Evolutionary conservation across 2,329 filamentous ascomycete species (phyloP).

Genomic region (Aspergillus sp.): DNA sequence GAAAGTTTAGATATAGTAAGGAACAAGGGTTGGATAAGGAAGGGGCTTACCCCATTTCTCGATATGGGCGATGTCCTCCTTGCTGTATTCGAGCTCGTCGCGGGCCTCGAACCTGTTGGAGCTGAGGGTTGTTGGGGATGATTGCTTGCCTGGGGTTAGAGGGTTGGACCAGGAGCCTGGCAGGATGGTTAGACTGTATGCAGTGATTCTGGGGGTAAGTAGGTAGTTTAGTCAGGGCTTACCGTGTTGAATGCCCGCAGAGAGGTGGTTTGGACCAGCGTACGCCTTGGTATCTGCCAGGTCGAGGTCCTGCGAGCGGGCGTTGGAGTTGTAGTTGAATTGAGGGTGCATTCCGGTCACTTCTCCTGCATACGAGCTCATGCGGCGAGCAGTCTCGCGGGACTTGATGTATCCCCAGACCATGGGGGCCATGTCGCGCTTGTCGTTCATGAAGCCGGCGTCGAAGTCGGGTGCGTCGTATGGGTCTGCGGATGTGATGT

Average conservation of each 20-base stretch:
- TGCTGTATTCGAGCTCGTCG: slow-evolving; percentile 66
- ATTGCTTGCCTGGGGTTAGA: slow-evolving; percentile 54
- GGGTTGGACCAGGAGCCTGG: slow-evolving; percentile 62
- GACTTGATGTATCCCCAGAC: slow-evolving; percentile 84
- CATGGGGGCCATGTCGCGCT: slow-evolving; percentile 80
- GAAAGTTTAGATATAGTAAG: too few relatives aligned
- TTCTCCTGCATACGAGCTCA: slow-evolving; percentile 76
- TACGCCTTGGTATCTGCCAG: slow-evolving; percentile 73
- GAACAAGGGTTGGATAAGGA: background rate
- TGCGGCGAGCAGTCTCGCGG: slow-evolving; percentile 73
- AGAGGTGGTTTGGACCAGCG: slow-evolving; percentile 69
- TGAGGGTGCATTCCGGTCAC: slow-evolving; percentile 67
- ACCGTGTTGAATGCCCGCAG: slow-evolving; percentile 71
- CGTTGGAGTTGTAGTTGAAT: slow-evolving; percentile 69
- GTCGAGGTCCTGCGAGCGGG: slow-evolving; percentile 70
- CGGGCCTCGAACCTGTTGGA: slow-evolving; percentile 62
- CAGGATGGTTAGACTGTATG: slow-evolving; percentile 12
- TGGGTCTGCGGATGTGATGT: slow-evolving; percentile 69
- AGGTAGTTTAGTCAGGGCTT: slow-evolving; percentile 20
- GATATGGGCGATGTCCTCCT: slow-evolving; percentile 55
- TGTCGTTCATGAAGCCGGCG: slow-evolving; percentile 81
- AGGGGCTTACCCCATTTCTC: slow-evolving; percentile 57
- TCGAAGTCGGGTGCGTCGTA: slow-evolving; percentile 78
- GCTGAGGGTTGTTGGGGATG: slow-evolving; percentile 56
- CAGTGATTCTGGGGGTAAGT: too few relatives aligned